These are phyloP conservation scores for Gynandropsis gynandra DNA, from an alignment of 345 rosid genomes.

Conservation along the genomic window DNA sequence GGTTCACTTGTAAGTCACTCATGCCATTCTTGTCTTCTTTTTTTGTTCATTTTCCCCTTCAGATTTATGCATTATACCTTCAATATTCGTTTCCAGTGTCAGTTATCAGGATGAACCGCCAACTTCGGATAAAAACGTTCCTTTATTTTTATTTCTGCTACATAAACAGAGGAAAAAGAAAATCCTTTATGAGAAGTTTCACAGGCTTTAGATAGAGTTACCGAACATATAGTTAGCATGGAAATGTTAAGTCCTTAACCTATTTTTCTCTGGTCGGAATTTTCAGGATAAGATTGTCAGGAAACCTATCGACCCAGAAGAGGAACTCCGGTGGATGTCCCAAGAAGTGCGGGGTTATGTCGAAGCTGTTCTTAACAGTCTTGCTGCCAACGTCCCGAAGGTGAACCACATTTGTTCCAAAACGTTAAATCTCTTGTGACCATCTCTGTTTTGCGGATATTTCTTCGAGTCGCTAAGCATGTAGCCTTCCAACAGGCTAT, in stretches of 20 bases:
- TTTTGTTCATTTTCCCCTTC: background rate
- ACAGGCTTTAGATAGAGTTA: too few relatives aligned
- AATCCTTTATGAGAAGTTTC: too few relatives aligned
- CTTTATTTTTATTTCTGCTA: background rate
- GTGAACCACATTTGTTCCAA: constrained; percentile 31
- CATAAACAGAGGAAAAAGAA: too few relatives aligned
- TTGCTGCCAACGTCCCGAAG: constrained; percentile 98
- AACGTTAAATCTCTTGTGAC: constrained; percentile 1
- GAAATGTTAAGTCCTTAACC: background rate
- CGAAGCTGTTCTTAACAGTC: constrained; percentile 99
- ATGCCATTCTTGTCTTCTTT: constrained; percentile 4
- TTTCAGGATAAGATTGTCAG: constrained; percentile 83
- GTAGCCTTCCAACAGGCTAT: constrained; percentile 58
- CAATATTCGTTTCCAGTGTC: background rate
- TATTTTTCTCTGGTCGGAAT: constrained; percentile 7
- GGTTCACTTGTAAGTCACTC: constrained; percentile 86
- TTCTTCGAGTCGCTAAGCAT: constrained; percentile 14
- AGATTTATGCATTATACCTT: constrained; percentile 4
- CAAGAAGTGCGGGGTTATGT: constrained; percentile 99
- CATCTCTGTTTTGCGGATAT: constrained; percentile 5
- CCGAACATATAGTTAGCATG: too few relatives aligned
- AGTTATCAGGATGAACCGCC: constrained; percentile 7
- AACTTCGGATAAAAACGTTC: constrained; percentile 15
- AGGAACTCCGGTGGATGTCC: constrained; percentile 99
- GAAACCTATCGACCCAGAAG: constrained; percentile 95